These are phyloP conservation scores for Silene vulgaris DNA, from an alignment of 179 eudicot species.

Conservation along the genomic window DNA sequence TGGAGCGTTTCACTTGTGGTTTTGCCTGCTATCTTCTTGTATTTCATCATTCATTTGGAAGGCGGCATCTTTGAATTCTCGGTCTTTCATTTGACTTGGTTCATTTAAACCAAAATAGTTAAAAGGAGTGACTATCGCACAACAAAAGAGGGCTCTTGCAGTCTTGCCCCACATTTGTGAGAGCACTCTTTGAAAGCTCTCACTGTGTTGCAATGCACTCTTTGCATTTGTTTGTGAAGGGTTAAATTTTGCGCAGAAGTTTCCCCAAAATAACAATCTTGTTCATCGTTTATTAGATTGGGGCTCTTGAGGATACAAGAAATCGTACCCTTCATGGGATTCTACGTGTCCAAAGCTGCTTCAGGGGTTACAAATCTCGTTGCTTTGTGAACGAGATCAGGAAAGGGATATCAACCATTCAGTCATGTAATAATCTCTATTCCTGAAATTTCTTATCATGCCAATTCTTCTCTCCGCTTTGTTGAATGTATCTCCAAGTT, in stretches of 20 bases:
- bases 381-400: slow-evolving; percentile 42
- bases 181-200: slow-evolving; percentile 5
- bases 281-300: slow-evolving; percentile 46
- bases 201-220: neutral
- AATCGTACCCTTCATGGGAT: slow-evolving; percentile 92
- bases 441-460: neutral
- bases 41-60: neutral
- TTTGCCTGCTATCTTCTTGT: neutral
- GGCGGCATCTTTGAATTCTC: too few relatives aligned
- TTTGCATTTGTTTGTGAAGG: neutral
- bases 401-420: slow-evolving; percentile 63
- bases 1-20: neutral
- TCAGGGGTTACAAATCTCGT: slow-evolving; percentile 93
- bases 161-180: neutral
- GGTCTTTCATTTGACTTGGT: neutral
- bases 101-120: neutral
- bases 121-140: neutral
- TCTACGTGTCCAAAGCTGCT: slow-evolving; percentile 91
- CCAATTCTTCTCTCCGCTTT: slow-evolving; percentile 13
- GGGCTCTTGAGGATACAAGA: slow-evolving; percentile 93
- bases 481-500: neutral
- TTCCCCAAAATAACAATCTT: neutral
- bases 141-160: neutral
- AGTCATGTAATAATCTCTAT: slow-evolving; percentile 57
- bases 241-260: neutral